phyloP scores from a whole-genome alignment of 495 filamentous ascomycete species.

The Podospora didyma region DNA sequence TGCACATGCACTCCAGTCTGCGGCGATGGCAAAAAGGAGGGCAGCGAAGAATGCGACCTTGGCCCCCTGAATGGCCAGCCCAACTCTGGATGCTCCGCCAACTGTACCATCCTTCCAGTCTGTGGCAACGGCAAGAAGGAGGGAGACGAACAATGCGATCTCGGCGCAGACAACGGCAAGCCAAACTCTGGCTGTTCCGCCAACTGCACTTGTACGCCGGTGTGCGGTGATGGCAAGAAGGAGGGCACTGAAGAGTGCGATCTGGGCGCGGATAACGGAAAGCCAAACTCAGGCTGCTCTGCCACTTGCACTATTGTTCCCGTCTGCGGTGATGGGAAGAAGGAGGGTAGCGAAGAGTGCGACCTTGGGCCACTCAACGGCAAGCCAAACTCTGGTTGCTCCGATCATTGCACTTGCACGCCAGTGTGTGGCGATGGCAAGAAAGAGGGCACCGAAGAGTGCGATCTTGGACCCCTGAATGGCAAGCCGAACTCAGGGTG shows the following conservation, averaged over 20 bases:
- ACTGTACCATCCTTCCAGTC: slow-evolving; percentile 3
- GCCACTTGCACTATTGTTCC: not conserved
- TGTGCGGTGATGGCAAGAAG: slow-evolving; percentile 9
- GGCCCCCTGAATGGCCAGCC: slow-evolving; percentile 11
- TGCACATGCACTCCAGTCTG: slow-evolving; percentile 6
- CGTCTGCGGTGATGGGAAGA: not conserved
- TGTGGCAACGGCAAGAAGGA: slow-evolving; percentile 17
- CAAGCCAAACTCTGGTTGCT: slow-evolving; percentile 5
- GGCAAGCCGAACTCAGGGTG: slow-evolving; percentile 11
- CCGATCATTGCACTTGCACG: slow-evolving; percentile 2
- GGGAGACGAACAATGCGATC: slow-evolving; percentile 12
- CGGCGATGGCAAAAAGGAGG: slow-evolving; percentile 7
- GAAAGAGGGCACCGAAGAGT: slow-evolving; percentile 8
- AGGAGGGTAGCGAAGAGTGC: slow-evolving; percentile 11
- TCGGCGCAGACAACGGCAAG: slow-evolving; percentile 6
- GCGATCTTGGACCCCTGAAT: slow-evolving; percentile 12
- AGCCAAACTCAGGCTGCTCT: not conserved
- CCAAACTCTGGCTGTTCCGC: slow-evolving; percentile 6
- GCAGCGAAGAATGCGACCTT: slow-evolving; percentile 11
- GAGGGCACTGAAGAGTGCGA: not conserved
- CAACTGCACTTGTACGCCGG: not conserved
- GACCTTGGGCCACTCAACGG: slow-evolving; percentile 14
- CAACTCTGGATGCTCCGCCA: slow-evolving; percentile 8
- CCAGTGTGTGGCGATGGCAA: slow-evolving; percentile 10
- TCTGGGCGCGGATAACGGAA: not conserved